These are phyloP conservation scores for Aspergillus vadensis DNA, from an alignment of 2,329 filamentous ascomycete genomes.

Conservation along the genomic window DNA sequence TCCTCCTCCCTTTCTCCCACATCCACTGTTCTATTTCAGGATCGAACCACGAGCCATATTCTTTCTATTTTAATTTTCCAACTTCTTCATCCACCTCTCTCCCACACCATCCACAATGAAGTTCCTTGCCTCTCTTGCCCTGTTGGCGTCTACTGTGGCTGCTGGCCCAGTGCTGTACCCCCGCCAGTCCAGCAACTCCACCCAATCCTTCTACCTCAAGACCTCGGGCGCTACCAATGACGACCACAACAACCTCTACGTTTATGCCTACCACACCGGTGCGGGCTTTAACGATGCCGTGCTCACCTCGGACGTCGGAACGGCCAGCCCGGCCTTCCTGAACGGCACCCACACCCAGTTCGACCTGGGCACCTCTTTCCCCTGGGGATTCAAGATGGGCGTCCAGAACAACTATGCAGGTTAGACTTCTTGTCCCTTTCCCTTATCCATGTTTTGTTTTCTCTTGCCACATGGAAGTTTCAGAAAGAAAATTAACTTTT, in stretches of 20 bases:
- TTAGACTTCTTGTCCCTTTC: conserved; percentile 25
- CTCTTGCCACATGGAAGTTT: not conserved
- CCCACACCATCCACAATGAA: conserved; percentile 26
- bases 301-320: conserved; percentile 26
- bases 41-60: not conserved
- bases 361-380: conserved; percentile 30
- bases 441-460: not conserved
- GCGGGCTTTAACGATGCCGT: conserved; percentile 44
- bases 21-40: not conserved
- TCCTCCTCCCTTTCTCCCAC: not conserved
- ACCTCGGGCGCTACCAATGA: conserved; percentile 29
- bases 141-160: conserved; percentile 30
- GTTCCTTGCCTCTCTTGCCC: conserved; percentile 29
- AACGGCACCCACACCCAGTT: conserved; percentile 38
- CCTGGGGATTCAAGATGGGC: conserved; percentile 35
- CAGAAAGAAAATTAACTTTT: not conserved
- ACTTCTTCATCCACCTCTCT: not conserved
- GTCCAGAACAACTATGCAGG: conserved; percentile 37
- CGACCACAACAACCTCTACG: conserved; percentile 39
- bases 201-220: conserved; percentile 38
- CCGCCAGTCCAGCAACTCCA: conserved; percentile 20
- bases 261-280: conserved; percentile 44
- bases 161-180: conserved; percentile 28
- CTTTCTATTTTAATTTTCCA: not conserved
- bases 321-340: conserved; percentile 32